phyloP scores from a whole-genome alignment of 1,139 yeast species.

The Yamadazyma taylorii region DNA sequence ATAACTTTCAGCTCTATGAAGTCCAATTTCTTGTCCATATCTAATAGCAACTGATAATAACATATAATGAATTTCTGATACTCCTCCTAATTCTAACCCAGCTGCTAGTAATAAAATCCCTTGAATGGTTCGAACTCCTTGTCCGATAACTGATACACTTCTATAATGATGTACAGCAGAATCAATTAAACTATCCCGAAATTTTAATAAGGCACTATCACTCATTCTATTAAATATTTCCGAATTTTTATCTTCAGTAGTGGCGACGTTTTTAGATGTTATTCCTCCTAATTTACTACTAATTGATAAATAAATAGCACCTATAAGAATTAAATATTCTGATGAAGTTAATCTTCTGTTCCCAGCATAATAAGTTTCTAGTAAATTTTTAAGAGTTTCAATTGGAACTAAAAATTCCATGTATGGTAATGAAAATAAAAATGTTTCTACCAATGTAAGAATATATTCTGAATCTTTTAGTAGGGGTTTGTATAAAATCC shows the following conservation, averaged over 20 bases:
- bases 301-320: constrained; percentile 8
- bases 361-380: constrained; percentile 24
- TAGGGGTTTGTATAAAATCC: constrained; percentile 28
- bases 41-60: constrained; percentile 54
- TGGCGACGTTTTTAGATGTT: too few species aligned
- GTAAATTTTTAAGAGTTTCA: constrained; percentile 19
- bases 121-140: constrained; percentile 51
- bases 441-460: constrained; percentile 22
- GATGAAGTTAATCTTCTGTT: constrained; percentile 10
- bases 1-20: constrained; percentile 58
- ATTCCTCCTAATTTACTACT: constrained; percentile 6
- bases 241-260: too few species aligned
- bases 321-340: constrained; percentile 9
- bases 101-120: constrained; percentile 46
- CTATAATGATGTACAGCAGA: constrained; percentile 49
- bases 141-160: constrained; percentile 47
- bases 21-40: constrained; percentile 63
- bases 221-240: constrained; percentile 5
- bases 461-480: constrained; percentile 26
- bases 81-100: constrained; percentile 43
- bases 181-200: constrained; percentile 25
- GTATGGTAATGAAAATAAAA: constrained; percentile 16
- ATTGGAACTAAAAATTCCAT: constrained; percentile 18
- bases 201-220: constrained; percentile 12
- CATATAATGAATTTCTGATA: constrained; percentile 40